Base-by-base conservation (phyloP, 129 eudicot species). In the Centella asiatica region DNA sequence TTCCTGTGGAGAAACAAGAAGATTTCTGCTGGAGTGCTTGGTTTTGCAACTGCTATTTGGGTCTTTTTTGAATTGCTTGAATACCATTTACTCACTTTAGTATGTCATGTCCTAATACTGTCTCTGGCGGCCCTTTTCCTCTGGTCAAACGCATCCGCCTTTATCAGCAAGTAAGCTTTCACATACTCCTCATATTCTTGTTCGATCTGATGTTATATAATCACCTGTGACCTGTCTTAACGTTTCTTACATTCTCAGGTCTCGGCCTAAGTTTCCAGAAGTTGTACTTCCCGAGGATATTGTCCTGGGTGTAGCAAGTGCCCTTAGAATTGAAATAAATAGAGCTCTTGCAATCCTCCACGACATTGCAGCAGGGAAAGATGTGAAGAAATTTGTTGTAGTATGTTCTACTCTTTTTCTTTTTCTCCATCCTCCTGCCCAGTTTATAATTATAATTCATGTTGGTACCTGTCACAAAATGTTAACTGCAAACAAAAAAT, bases 1-100 rank as follows among this genome's bases (percentile, higher is more conserved):
- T 77, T 90, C 61, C 68, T 90, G 23, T 90, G 97, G 95, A 86
- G 94, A 83, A 81, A 86, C 82, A 90, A 83, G 83, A 90, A 81
- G 62, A 56, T 84, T 62, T 47, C 94, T 29, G 90, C 76, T 72
- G 85, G 85, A 2, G 86, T 84, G 22, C 70, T 90, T 27, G 94
- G 94, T 59, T 73, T 79, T 49, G 94, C 76, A 22, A 90, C 98
- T 27, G 73, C 79, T 15, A 76, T 90, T n/a, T 90, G 98, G 98
- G 87, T 77, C 42, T 86, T 87, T 68, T 87, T 90, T 24, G 95
- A 90, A 57, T 54, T 90, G 78, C 73, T 87, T 27, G 94, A 90
- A 53, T 90, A 90, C 70, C 98, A 90, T 80, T 77, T 90, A 48
- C 95, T 90, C 39, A 81, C 94, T 29, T 78, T 90, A 5, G 81